These are phyloP conservation scores for Pythium aquatile DNA, from an alignment of 352 stramenopile species.

Conservation along the genomic window DNA sequence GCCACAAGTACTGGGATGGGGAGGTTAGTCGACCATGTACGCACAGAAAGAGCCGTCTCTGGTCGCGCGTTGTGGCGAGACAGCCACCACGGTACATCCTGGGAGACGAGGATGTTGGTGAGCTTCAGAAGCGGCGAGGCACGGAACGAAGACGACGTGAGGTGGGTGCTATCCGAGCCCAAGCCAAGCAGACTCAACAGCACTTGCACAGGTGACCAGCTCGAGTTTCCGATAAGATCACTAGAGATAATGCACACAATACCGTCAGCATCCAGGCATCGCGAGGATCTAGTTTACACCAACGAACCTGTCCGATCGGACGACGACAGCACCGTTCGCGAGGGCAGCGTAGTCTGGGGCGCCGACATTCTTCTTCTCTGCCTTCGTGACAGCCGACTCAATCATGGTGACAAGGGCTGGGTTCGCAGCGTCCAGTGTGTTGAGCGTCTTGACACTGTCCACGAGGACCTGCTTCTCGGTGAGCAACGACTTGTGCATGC, in stretches of 20 bases:
- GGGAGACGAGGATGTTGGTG: constrained; percentile 13
- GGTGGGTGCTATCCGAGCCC: constrained; percentile 25
- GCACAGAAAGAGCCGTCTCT: constrained; percentile 77
- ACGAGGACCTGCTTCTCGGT: constrained; percentile 56
- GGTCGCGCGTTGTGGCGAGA: constrained; percentile 70
- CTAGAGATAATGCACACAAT: constrained; percentile 28
- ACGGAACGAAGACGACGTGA: constrained; percentile 60
- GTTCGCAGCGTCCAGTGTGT: constrained; percentile 50
- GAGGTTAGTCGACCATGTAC: constrained; percentile 3
- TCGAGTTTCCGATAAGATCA: constrained; percentile 48
- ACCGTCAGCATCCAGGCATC: background rate
- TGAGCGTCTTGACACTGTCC: constrained; percentile 50
- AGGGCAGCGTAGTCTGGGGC: constrained; percentile 66
- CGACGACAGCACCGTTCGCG: constrained; percentile 59
- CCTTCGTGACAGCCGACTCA: constrained; percentile 33
- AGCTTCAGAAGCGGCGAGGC: constrained; percentile 41
- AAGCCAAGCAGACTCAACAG: constrained; percentile 34
- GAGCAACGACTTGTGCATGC: constrained; percentile 54
- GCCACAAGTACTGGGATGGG: background rate
- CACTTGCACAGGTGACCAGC: constrained; percentile 32
- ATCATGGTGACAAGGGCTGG: constrained; percentile 61
- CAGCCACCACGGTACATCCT: constrained; percentile 71
- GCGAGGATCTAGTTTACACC: no score
- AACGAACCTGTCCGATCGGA: constrained; percentile 54
- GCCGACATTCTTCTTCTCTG: constrained; percentile 46